These are phyloP conservation scores for Neopestalotiopsis sp. DNA, from an alignment of 2,329 filamentous ascomycete species.

Conservation along the genomic window DNA sequence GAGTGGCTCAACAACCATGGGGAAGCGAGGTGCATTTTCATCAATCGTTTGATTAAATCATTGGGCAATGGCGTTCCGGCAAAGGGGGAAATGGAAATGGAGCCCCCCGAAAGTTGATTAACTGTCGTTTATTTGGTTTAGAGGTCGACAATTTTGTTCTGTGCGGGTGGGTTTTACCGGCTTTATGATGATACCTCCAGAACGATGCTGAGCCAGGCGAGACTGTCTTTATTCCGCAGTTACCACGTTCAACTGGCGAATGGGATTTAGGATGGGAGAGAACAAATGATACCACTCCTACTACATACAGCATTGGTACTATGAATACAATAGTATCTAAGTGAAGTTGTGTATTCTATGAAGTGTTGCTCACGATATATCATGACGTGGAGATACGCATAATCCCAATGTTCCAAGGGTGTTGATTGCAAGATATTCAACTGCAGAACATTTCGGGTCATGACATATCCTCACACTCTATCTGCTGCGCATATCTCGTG, in stretches of 20 bases:
- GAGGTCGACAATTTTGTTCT: neutral
- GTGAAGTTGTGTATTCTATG: neutral
- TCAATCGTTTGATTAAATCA: conserved; percentile 12
- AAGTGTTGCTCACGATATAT: neutral
- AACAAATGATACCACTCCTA: conserved; percentile 14
- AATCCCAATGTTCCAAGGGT: neutral
- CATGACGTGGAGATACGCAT: neutral
- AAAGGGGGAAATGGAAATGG: conserved; percentile 13
- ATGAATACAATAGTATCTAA: conserved; percentile 10
- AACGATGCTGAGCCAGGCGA: neutral
- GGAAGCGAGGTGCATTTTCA: conserved; percentile 11
- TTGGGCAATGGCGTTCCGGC: conserved; percentile 14
- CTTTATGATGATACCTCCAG: conserved; percentile 15
- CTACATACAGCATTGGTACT: conserved; percentile 14
- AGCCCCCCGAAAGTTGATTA: conserved; percentile 7
- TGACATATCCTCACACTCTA: neutral
- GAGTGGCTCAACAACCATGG: conserved; percentile 1
- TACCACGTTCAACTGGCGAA: neutral
- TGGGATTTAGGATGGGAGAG: neutral
- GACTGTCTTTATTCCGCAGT: neutral
- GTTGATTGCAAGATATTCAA: too few species aligned
- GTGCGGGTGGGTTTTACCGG: neutral
- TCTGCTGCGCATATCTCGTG: neutral
- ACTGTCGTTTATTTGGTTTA: conserved; percentile 15
- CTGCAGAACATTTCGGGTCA: neutral